Percentiles rank a stretch among this genome's conserved stretches.
Conservation (phyloP, 148 eudicot species). For the Vaccinium corymbosum region DNA sequence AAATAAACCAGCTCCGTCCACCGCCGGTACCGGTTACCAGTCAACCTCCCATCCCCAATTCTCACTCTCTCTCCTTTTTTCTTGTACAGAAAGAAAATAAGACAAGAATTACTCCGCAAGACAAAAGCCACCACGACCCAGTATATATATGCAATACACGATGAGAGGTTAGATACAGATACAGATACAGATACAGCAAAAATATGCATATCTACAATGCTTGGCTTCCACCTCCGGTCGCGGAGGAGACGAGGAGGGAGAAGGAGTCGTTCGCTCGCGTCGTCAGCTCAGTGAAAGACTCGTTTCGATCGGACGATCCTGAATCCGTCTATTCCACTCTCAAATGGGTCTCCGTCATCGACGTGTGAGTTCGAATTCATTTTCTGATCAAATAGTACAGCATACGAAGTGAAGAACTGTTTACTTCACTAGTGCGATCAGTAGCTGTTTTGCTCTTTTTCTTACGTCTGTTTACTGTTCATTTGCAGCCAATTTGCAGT, state of each 20-base stretch:
- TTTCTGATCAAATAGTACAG: background rate
- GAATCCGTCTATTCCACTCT: constrained; percentile 88
- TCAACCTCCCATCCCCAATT: background rate
- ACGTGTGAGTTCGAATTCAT: constrained; percentile 47
- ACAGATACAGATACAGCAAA: background rate
- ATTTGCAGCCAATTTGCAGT: background rate
- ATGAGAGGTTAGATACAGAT: background rate
- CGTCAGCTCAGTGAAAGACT: constrained; percentile 49
- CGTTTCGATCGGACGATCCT: constrained; percentile 51
- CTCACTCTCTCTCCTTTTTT: background rate
- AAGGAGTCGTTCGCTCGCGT: constrained; percentile 60
- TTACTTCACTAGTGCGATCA: background rate
- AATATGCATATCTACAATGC: constrained; percentile 92
- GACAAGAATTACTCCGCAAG: background rate
- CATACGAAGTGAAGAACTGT: background rate
- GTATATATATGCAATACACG: background rate
- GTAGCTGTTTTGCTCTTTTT: background rate
- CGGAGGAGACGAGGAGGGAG: constrained; percentile 65
- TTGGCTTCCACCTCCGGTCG: constrained; percentile 87
- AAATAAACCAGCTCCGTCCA: background rate
- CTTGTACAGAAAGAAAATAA: constrained; percentile 20
- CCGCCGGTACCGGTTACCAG: constrained; percentile 26
- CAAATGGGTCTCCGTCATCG: constrained; percentile 84
- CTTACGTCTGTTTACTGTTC: background rate
- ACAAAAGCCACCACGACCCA: background rate